phyloP scores from a whole-genome alignment of 768 basidiomycete species.

The Boletus speciosus region DNA sequence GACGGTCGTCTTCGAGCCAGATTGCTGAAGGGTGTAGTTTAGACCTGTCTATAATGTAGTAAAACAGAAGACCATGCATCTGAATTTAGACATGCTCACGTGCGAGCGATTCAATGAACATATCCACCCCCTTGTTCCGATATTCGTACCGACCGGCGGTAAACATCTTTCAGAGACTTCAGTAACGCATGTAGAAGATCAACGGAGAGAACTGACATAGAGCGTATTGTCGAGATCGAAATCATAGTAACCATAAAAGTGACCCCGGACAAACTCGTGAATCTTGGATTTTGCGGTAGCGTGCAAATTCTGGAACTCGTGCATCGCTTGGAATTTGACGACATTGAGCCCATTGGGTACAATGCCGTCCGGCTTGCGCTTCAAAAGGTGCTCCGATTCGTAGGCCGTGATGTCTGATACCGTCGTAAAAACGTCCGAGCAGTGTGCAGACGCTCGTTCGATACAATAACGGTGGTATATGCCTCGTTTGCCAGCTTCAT shows the following conservation, averaged over 20 bases:
- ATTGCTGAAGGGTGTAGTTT: constrained; percentile 59
- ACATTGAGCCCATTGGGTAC: constrained; percentile 98
- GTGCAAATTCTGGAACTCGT: constrained; percentile 97
- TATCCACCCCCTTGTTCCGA: constrained; percentile 98
- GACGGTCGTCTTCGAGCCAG: constrained; percentile 74
- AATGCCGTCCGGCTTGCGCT: constrained; percentile 96
- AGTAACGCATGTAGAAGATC: constrained; percentile 2
- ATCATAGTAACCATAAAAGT: constrained; percentile 97
- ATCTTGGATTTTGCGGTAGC: constrained; percentile 94
- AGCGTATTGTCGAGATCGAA: constrained; percentile 92
- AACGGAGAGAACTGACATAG: constrained; percentile 49
- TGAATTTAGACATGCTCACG: constrained; percentile 44
- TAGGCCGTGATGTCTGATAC: constrained; percentile 98
- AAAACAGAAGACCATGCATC: neutral
- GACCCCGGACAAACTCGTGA: constrained; percentile 94
- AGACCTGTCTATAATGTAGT: constrained; percentile 35
- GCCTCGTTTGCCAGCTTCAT: constrained; percentile 97
- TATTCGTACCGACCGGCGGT: constrained; percentile 99
- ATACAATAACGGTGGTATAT: constrained; percentile 99
- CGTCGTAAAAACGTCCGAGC: constrained; percentile 97
- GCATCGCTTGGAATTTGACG: constrained; percentile 98
- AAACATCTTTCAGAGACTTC: constrained; percentile 65
- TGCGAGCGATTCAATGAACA: constrained; percentile 97
- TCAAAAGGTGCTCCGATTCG: constrained; percentile 92
- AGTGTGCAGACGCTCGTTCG: constrained; percentile 91